Conservation (phyloP, 1,284 basidiomycete species). For the Ganoderma sp. region DNA sequence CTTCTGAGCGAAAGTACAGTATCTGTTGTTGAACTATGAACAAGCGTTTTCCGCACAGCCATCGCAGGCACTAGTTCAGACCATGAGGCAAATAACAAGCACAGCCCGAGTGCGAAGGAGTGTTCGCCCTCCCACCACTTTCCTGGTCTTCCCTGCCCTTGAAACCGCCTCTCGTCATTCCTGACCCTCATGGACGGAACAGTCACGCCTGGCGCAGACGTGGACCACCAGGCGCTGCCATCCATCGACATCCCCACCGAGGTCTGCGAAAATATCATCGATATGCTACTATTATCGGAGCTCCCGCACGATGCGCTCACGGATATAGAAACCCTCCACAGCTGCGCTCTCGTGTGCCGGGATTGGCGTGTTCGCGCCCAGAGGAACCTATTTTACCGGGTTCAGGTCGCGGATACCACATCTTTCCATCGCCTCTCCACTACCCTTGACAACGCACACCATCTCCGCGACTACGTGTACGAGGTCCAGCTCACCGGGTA, state of each 20-base stretch:
- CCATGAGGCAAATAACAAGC: too few relatives aligned
- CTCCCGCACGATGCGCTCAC: neutral
- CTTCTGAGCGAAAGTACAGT: too few relatives aligned
- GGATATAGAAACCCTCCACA: neutral
- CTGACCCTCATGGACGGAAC: too few relatives aligned
- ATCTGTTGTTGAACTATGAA: too few relatives aligned
- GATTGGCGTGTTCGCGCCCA: conserved; percentile 2
- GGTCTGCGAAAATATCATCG: conserved; percentile 5
- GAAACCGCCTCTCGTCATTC: too few relatives aligned
- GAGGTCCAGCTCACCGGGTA: neutral
- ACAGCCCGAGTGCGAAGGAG: too few relatives aligned
- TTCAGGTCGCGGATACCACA: neutral
- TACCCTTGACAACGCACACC: neutral
- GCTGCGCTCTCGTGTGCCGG: neutral
- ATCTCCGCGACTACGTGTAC: neutral
- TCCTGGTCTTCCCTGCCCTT: too few relatives aligned
- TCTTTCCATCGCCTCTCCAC: neutral
- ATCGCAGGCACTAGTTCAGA: too few relatives aligned
- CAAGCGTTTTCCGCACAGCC: too few relatives aligned
- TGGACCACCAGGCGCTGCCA: neutral
- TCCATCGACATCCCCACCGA: neutral
- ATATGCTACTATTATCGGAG: neutral
- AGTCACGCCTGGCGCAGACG: neutral
- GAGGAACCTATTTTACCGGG: neutral
- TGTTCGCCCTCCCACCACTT: too few relatives aligned